Evolutionary conservation across 1,284 basidiomycete genomes (phyloP), one percentile per base, ranked within the genome.

Genomic region (Tylopilus orsonianus): DNA sequence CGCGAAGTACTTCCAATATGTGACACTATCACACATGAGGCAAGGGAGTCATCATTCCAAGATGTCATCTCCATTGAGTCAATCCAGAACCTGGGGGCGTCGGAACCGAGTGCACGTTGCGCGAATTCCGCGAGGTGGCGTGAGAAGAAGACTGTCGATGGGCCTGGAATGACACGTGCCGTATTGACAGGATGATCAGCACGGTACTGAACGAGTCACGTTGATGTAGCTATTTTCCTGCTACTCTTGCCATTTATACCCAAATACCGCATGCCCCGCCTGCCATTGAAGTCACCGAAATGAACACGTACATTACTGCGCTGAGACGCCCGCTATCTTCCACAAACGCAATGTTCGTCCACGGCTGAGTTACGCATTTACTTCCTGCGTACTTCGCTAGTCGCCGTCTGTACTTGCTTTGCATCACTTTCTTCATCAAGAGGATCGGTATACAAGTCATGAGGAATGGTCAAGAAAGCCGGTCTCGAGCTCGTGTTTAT

Each of bases 161-260:
- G 26, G 26, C 26, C 26, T 27, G 26, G 26, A 6, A 5, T 5
- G 26, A 27, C 10, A 27, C 26, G 7, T 27, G 26, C 26, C 10
- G 26, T 10, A 27, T 27, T 10, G 26, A 27, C 10, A 27, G 10
- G 10, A 27, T 27, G 26, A 27, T 27, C 26, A 27, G 26, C 10
- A 27, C 26, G 26, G 41, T 33, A n/a, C 12, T 33, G 30, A 32
- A 24, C n/a, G n/a, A 33, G 10, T 42, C 41, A 6, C 41, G 4
- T 23, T 24, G 30, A 41, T 41, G 40, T 41, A 49, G 37, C 14
- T 49, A 47, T 4, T 47, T 50, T 18, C 46, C 48, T 2, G 22
- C 24, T 2, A 20, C 47, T 14, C 38, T 49, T 3, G 3, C 9
- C 1, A 37, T 30, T 3, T 49, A 42, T 12, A 30, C 18, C 4